Evolutionary conservation across 2,329 filamentous ascomycete genomes (phyloP).

Genomic region (Alternaria triticina): DNA sequence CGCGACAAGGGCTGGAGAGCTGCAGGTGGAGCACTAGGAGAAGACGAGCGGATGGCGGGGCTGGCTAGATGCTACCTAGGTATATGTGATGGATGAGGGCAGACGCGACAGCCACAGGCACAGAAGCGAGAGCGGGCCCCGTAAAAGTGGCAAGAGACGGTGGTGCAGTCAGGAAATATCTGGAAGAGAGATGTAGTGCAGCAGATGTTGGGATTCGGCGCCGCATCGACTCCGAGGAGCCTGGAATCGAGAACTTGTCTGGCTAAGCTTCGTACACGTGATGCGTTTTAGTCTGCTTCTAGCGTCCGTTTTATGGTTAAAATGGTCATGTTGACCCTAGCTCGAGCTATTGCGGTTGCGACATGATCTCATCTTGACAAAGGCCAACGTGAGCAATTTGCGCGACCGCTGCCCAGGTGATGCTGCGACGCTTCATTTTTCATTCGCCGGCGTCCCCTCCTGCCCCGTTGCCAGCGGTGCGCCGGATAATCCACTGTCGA

Average conservation of each 20-base stretch:
- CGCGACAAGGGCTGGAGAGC: slow-evolving; percentile 21
- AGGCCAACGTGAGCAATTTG: background rate
- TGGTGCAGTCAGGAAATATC: slow-evolving; percentile 15
- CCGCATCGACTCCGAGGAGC: slow-evolving; percentile 5
- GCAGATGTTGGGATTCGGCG: slow-evolving; percentile 26
- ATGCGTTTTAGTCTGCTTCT: slow-evolving; percentile 2
- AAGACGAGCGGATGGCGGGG: slow-evolving; percentile 20
- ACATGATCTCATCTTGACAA: slow-evolving; percentile 21
- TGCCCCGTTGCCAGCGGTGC: background rate
- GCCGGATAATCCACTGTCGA: background rate
- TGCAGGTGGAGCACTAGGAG: slow-evolving; percentile 8
- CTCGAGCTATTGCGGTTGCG: slow-evolving; percentile 7
- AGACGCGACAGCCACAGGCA: slow-evolving; percentile 8
- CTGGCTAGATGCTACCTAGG: slow-evolving; percentile 17
- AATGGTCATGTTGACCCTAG: slow-evolving; percentile 19
- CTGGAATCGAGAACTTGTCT: slow-evolving; percentile 8
- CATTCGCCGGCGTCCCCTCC: background rate
- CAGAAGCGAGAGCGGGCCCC: slow-evolving; percentile 14
- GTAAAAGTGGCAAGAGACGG: slow-evolving; percentile 21
- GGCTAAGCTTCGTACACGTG: slow-evolving; percentile 13
- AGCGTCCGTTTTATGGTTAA: slow-evolving; percentile 4
- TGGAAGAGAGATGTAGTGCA: slow-evolving; percentile 12
- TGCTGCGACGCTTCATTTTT: background rate
- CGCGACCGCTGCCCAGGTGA: background rate
- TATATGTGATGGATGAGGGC: slow-evolving; percentile 9